Percentiles rank a stretch among this genome's conserved stretches.
Evolutionary conservation across 148 eudicot genomes (phyloP).

Genomic region (Simmondsia chinensis): DNA sequence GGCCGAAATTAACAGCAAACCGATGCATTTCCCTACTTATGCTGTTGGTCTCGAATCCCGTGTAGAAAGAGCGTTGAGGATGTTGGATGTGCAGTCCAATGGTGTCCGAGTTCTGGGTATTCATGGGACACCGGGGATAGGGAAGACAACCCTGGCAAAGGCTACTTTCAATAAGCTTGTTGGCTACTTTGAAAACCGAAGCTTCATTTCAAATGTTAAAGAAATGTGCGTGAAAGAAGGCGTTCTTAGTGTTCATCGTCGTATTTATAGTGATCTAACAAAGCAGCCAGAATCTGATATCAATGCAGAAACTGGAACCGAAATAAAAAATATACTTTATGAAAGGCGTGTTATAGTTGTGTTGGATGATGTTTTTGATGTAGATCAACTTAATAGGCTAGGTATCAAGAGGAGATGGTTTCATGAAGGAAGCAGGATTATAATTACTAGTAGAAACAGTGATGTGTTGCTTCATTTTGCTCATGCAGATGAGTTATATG

Average conservation of each 20-base stretch:
- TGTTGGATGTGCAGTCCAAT: slow-evolving; percentile 13
- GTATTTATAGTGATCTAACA: slow-evolving; percentile 23
- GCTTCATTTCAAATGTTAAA: slow-evolving; percentile 36
- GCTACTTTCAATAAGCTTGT: slow-evolving; percentile 45
- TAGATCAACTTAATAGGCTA: slow-evolving; percentile 18
- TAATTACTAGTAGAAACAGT: slow-evolving; percentile 39
- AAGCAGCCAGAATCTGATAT: neutral
- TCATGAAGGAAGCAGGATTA: slow-evolving; percentile 40
- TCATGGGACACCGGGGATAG: slow-evolving; percentile 56
- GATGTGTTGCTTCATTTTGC: slow-evolving; percentile 5
- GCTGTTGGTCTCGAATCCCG: slow-evolving; percentile 41
- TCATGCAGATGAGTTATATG: slow-evolving; percentile 27
- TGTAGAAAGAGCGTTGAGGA: slow-evolving; percentile 17
- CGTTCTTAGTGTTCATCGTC: slow-evolving; percentile 14
- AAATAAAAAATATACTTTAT: slow-evolving; percentile 6
- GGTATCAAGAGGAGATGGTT: slow-evolving; percentile 27
- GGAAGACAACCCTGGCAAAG: slow-evolving; percentile 66
- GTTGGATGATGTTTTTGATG: slow-evolving; percentile 43
- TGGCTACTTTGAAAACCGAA: slow-evolving; percentile 23
- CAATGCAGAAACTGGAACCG: slow-evolving; percentile 1
- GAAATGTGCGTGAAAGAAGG: slow-evolving; percentile 19
- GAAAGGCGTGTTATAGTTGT: slow-evolving; percentile 31
- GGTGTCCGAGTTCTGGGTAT: slow-evolving; percentile 31
- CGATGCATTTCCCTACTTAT: slow-evolving; percentile 27
- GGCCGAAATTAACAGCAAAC: slow-evolving; percentile 33